Conservation (phyloP, 768 basidiomycete genomes). For the Termitomyces eurrhizus region DNA sequence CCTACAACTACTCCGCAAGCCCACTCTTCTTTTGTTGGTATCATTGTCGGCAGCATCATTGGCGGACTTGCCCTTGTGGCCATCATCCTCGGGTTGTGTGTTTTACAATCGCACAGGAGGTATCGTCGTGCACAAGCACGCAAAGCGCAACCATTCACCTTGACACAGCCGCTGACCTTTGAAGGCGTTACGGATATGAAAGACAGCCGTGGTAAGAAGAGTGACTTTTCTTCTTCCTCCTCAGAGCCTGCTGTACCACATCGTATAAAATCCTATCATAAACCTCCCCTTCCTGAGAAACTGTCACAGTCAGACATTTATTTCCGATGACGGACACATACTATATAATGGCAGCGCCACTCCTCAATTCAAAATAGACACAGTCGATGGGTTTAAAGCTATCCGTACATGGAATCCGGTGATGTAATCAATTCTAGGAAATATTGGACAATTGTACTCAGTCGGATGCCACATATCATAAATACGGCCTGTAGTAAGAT, state of each 20-base stretch:
- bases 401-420: too few relatives aligned
- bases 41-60: not conserved
- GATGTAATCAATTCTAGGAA: too few relatives aligned
- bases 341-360: not conserved
- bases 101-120: not conserved
- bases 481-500: too few relatives aligned
- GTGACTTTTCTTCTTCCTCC: not conserved
- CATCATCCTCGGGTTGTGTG: not conserved
- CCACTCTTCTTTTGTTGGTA: not conserved
- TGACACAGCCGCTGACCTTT: not conserved
- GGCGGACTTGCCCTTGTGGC: not conserved
- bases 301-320: not conserved
- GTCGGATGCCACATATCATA: too few relatives aligned
- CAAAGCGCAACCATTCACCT: not conserved
- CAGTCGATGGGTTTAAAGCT: too few relatives aligned
- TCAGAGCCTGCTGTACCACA: not conserved
- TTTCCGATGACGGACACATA: not conserved
- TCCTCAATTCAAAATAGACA: not conserved
- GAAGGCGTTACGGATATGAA: not conserved
- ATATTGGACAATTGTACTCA: too few relatives aligned
- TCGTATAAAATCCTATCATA: not conserved
- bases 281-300: not conserved
- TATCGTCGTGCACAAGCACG: not conserved
- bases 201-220: not conserved
- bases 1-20: not conserved